Base-by-base conservation (phyloP, 352 stramenopile species). In the Phytophthora cryptogea region DNA sequence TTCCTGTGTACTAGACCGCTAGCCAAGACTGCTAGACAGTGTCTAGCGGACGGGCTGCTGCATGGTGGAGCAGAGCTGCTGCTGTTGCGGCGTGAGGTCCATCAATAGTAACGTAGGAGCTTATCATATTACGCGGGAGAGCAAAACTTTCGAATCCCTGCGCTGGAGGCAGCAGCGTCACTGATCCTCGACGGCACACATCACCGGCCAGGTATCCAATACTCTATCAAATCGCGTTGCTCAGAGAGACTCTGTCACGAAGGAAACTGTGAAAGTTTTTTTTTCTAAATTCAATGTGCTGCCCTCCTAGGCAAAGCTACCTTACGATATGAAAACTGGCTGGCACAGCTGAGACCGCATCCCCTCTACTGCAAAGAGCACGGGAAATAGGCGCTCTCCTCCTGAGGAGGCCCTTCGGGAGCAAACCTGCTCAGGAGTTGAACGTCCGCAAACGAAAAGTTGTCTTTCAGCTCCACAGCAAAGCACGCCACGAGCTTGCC, bases 401-500 rank as follows among this genome's bases (percentile, higher is more conserved):
- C 39, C 16, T n/a, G n/a, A n/a, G n/a, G n/a, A n/a, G n/a, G n/a
- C n/a, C n/a, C n/a, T n/a, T 52, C 47, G 17, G 8, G 50, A 14
- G 39, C 50, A 41, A 36, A 30, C 37, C 77, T 71, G 40, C 54
- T 51, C 16, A 76, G 76, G 54, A 81, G 78, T 20, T 68, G 46
- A 8, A 78, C 46, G 16, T 63, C 54, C 4, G 45, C 61, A 43
- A 82, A 85, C 9, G 59, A 74, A 39, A 87, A 79, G 27, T 76
- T 54, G 37, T 88, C 75, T 27, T 77, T 70, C 40, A 86, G 64
- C 52, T 82, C 67, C 26, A 88, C 63, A 16, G 62, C 45, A 44
- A 88, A 86, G 42, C 66, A 83, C 42, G 70, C 69, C 5, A 48
- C 68, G 8, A 93, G 57, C 3, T 66, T 64, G 8, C 65, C 83